Conservation (phyloP, 306 rosid genomes). For the Trifolium subterraneum region DNA sequence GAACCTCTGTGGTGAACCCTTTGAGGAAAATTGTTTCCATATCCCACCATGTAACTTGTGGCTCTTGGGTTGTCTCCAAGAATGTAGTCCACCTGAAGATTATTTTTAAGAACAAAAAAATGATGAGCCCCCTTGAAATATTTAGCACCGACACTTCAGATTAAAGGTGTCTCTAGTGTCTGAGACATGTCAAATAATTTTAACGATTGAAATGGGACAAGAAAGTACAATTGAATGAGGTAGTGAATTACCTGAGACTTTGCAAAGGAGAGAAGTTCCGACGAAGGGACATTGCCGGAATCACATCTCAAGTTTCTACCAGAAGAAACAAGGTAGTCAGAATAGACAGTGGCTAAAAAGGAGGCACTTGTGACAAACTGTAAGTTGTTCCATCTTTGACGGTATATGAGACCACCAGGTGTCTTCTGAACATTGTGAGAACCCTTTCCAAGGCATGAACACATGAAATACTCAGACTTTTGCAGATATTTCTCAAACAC, state of each 20-base stretch:
- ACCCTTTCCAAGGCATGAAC: constrained; percentile 81
- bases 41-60: constrained; percentile 94
- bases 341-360: constrained; percentile 81
- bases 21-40: constrained; percentile 84
- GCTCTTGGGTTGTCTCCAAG: constrained; percentile 98
- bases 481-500: constrained; percentile 68
- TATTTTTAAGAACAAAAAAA: not conserved
- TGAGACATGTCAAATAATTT: not conserved
- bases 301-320: constrained; percentile 56
- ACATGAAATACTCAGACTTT: constrained; percentile 86
- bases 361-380: constrained; percentile 91
- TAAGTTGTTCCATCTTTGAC: constrained; percentile 96
- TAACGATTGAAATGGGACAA: too few species aligned
- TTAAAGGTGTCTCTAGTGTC: not conserved
- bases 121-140: not conserved
- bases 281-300: constrained; percentile 66
- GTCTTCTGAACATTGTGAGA: constrained; percentile 71
- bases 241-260: constrained; percentile 73
- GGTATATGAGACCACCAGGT: constrained; percentile 89
- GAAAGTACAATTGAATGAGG: too few species aligned
- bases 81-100: constrained; percentile 83
- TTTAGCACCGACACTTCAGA: not conserved
- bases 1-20: constrained; percentile 94
- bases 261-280: constrained; percentile 73
- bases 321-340: constrained; percentile 82